These are phyloP conservation scores for Arachis stenosperma DNA, from an alignment of 306 rosid genomes.

Conservation along the genomic window DNA sequence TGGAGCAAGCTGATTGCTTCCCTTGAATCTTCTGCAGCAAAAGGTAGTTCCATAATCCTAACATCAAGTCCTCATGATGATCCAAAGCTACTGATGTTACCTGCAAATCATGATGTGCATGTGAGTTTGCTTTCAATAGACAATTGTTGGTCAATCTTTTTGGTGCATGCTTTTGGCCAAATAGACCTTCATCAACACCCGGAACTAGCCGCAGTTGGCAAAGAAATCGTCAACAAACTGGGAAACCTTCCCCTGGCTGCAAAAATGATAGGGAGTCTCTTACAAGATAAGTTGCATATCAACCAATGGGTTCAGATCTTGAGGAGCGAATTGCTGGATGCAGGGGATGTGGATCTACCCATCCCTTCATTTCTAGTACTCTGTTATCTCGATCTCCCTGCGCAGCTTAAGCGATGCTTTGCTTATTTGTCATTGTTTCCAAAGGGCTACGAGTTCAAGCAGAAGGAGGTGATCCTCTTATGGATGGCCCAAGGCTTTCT, in stretches of 20 bases:
- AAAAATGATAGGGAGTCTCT: slow-evolving; percentile 50
- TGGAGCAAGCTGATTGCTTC: slow-evolving; percentile 30
- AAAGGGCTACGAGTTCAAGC: slow-evolving; percentile 18
- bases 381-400: slow-evolving; percentile 38
- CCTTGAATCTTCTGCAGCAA: slow-evolving; percentile 21
- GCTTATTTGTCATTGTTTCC: slow-evolving; percentile 38
- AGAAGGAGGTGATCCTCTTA: slow-evolving; percentile 26
- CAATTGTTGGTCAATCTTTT: slow-evolving; percentile 52
- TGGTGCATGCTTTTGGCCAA: slow-evolving; percentile 50
- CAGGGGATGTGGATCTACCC: slow-evolving; percentile 40
- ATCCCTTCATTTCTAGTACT: slow-evolving; percentile 40
- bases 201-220: slow-evolving; percentile 47
- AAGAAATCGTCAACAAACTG: slow-evolving; percentile 45
- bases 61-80: slow-evolving; percentile 16
- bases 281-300: slow-evolving; percentile 44
- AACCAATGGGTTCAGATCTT: slow-evolving; percentile 48
- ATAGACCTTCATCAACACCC: slow-evolving; percentile 25
- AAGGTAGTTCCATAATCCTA: slow-evolving; percentile 36
- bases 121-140: slow-evolving; percentile 38
- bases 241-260: slow-evolving; percentile 56
- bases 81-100: not conserved
- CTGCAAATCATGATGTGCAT: slow-evolving; percentile 18
- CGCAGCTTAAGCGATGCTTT: slow-evolving; percentile 36
- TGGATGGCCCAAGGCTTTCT: slow-evolving; percentile 54
- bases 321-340: slow-evolving; percentile 44